Base-by-base conservation (phyloP, 192 early-diverging fungal genomes). In the Coemansia nantahalensis region DNA sequence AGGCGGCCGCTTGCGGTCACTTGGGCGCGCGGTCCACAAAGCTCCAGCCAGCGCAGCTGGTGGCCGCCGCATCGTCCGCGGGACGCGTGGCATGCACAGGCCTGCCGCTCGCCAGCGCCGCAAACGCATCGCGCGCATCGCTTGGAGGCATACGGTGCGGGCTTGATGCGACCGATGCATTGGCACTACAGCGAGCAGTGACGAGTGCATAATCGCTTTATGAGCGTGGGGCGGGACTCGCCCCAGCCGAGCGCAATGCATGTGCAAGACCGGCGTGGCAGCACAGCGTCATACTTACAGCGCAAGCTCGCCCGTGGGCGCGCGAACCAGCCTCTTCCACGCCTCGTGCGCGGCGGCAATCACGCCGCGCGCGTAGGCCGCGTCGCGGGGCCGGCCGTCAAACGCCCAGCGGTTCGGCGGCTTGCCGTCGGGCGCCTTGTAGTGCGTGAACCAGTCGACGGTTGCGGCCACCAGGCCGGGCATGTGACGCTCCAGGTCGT, bases 381-480 rank as follows among this genome's bases (percentile, higher is more conserved):
- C 45, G 19, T 53, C 50, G 5, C 15, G 82, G 85, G 81, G 92
- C 90, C 79, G 88, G 47, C 83, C 88, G 51, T 75, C 84, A 83
- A 99, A 99, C 43, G 96, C 96, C 80, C 97, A 97, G 77, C 88
- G 83, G 84, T 99, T 99, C 80, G 91, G 92, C 48, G 92, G 93
- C 86, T 97, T 97, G 52, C 95, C 96, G 84, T 99, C 94, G 43
- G 96, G 96, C 65, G 96, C 96, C 82, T 99, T 97, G 90, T 99
- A 97, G 80, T 93, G 94, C 63, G 93, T 89, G 89, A 99, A 97
- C 94, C 94, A 99, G 78, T 97, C 95, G 77, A 96, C 93, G 28
- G 93, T 94, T 28, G 94, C 96, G 32, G 88, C 83, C 40, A 99
- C 68, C 21, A 97, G 82, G 44, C 96, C 96, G 31, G 96, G 96